Evolutionary conservation across 1,284 basidiomycete genomes (phyloP), one percentile per base, ranked within the genome.

Genomic region (Ustilago xerochloae): DNA sequence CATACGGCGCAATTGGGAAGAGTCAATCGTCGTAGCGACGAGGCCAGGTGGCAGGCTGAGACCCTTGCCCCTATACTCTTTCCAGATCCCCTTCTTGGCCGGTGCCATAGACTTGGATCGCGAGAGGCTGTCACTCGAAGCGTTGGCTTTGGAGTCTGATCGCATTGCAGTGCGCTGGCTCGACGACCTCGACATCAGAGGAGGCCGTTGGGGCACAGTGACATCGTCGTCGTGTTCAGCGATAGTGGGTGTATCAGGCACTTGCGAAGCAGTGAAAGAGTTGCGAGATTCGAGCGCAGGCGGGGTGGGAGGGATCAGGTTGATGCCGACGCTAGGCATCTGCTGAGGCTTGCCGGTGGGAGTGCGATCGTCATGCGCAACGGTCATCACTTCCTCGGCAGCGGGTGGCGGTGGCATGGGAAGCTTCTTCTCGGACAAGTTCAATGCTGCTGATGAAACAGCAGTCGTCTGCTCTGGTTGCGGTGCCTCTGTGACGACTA

Each of bases 271-370:
- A 6, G 65, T 67, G 53, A 48, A 77, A 22, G 75, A 77, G 18
- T 47, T 53, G 29, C 63, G 51, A 16, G 59, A 47, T 41, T 77
- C 79, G 36, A 74, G 30, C 13, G 79, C 78, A 24, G 80, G 80
- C 5, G 80, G 78, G 4, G 80, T 81, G 13, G 80, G 80, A 9
- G 80, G 80, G 30, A 81, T 80, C 43, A 81, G 65, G 29, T 80
- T 80, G 54, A 81, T 65, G 38, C 78, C 79, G 13, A 79, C 64
- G 16, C 45, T 43, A 3, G 58, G 35, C n/a, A 59, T 46, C n/a
- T 39, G 24, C 30, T 43, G 29, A 3, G 70, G 70, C 36, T 73
- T 69, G 43, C 60, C 74, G 2, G 46, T 57, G 6, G 77, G 78
- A 1, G 78, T 78, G 22, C 55, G 63, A 30, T 75, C 68, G n/a